Percentiles rank a stretch among this genome's conserved stretches.
These are phyloP conservation scores for Fusarium luffae DNA, from an alignment of 2,329 filamentous ascomycete genomes.

Conservation along the genomic window DNA sequence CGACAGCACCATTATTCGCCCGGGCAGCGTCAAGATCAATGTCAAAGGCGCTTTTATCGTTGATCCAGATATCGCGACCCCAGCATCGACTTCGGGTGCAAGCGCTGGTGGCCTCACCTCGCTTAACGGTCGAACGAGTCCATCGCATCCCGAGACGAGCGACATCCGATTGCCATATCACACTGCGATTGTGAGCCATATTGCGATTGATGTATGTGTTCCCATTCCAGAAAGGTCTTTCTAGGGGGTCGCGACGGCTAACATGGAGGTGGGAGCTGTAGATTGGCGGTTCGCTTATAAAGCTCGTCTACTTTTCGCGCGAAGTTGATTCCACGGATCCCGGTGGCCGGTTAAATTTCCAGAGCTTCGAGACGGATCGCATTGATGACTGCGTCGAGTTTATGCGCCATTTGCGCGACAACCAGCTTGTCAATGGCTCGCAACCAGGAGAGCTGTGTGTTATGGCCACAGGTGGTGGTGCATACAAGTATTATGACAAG, in stretches of 20 bases:
- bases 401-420: slow-evolving; percentile 84
- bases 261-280: slow-evolving; percentile 51
- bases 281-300: slow-evolving; percentile 96
- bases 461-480: slow-evolving; percentile 95
- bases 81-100: slow-evolving; percentile 53
- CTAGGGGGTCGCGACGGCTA: slow-evolving; percentile 26
- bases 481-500: slow-evolving; percentile 96
- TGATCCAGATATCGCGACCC: slow-evolving; percentile 75
- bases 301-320: slow-evolving; percentile 96
- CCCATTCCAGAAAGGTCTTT: slow-evolving; percentile 11
- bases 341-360: slow-evolving; percentile 92
- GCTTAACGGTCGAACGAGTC: slow-evolving; percentile 58
- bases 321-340: slow-evolving; percentile 82
- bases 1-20: slow-evolving; percentile 69
- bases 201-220: slow-evolving; percentile 87
- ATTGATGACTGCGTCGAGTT: slow-evolving; percentile 96
- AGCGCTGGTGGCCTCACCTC: slow-evolving; percentile 33
- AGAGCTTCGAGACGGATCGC: slow-evolving; percentile 94
- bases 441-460: slow-evolving; percentile 80
- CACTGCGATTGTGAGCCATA: slow-evolving; percentile 93
- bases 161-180: slow-evolving; percentile 98
- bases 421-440: slow-evolving; percentile 82
- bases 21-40: slow-evolving; percentile 88
- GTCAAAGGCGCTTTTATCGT: slow-evolving; percentile 97
- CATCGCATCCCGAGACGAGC: slow-evolving; percentile 75